Evolutionary conservation across 257 asterid species (phyloP), one percentile per base, ranked within the genome.

Genomic region (Fraxinus excelsior): DNA sequence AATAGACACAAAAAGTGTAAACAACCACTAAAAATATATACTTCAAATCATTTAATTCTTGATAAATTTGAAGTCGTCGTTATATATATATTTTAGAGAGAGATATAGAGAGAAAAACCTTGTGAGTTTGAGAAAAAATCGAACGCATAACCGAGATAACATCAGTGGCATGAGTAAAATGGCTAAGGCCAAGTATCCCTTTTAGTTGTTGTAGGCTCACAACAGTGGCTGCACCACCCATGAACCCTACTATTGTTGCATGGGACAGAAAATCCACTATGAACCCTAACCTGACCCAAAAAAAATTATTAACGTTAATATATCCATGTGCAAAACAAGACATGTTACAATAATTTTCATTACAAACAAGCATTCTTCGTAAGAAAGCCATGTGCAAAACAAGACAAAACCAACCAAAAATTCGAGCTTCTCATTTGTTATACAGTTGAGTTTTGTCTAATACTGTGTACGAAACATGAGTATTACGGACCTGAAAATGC

Each of bases 211-310:
- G 99, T 0, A 96, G 86, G 77, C 88, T 83, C 38, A 96, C 98
- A 3, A 95, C 98, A 23, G 99, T 95, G 0, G 98, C 99, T 1
- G 99, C 97, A 49, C 99, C 99, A 0, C 85, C 94, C 99, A 93
- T 95, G 91, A 95, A 95, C 62, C 98, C 98, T 34, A 95, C 97
- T 49, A 95, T 95, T 0, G 98, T 93, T 76, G 99, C 97, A 83
- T 95, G 98, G 49, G 99, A 95, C n/a, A 95, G 86, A 80, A 95
- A 95, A 83, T 95, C 99, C 74, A 93, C 99, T 0, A 95, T 87
- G 58, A 95, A 95, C 84, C 99, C 99, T 80, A 95, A 80, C 88
- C 99, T 94, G 90, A 58, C 71, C 25, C 25, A 18, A 37, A 7
- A 19, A 4, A 3, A 4, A 3, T 18, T 51, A 51, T 13, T 51